Conservation (phyloP, 2,329 filamentous ascomycete species). For the Orbilia ellipsospora region DNA sequence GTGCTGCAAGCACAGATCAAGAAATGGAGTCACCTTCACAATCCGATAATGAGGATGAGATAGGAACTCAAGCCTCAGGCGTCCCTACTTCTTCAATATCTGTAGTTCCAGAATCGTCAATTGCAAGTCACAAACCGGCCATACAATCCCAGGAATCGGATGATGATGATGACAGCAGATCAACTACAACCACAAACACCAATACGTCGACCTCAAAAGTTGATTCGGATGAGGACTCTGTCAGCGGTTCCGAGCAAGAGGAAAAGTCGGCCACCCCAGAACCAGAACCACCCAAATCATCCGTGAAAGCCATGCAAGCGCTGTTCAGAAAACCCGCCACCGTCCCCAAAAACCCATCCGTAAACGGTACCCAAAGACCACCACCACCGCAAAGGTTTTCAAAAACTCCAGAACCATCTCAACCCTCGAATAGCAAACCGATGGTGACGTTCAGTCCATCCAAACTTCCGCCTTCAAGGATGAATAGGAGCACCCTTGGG, state of each 20-base stretch:
- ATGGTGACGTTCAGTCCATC: constrained; percentile 8
- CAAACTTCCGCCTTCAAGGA: constrained; percentile 44
- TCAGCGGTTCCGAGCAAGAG: constrained; percentile 5
- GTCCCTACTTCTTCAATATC: constrained; percentile 26
- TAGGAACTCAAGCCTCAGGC: constrained; percentile 2
- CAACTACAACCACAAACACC: constrained; percentile 2
- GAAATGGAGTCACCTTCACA: neutral
- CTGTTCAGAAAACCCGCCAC: constrained; percentile 25
- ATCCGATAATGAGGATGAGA: constrained; percentile 6
- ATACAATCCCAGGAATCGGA: constrained; percentile 9
- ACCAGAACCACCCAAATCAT: constrained; percentile 8
- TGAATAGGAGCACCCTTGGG: constrained; percentile 51
- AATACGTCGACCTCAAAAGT: constrained; percentile 14
- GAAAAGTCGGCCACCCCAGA: constrained; percentile 11
- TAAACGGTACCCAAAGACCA: constrained; percentile 16
- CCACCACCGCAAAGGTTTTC: constrained; percentile 21
- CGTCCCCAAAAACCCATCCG: neutral
- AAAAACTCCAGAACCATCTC: constrained; percentile 37
- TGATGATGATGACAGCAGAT: constrained; percentile 8
- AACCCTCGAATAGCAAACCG: neutral
- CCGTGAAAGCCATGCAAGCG: constrained; percentile 29
- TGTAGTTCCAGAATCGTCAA: constrained; percentile 33
- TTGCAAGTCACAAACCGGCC: neutral
- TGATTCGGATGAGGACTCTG: constrained; percentile 12
- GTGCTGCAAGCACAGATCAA: neutral